Evolutionary conservation across 1,139 yeast genomes (phyloP).

Genomic region (Nakaseomyces kungkrabaensis): DNA sequence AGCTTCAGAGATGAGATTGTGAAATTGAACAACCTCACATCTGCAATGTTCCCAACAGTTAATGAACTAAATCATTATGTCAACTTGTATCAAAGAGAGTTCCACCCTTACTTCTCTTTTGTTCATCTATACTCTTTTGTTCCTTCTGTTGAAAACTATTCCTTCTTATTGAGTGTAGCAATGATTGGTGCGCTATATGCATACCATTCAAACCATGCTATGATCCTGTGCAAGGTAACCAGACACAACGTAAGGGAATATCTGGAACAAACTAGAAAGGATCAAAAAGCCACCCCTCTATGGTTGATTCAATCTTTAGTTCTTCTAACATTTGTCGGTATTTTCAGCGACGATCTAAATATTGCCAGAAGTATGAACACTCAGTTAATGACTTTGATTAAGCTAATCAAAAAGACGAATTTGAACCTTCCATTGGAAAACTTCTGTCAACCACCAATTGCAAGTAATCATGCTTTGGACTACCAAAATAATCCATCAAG

Average conservation of each 20-base stretch:
- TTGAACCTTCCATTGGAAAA: conserved; percentile 63
- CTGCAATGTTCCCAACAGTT: conserved; percentile 59
- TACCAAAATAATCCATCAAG: conserved; percentile 27
- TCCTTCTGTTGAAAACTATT: conserved; percentile 54
- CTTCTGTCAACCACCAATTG: conserved; percentile 49
- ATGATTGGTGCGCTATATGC: conserved; percentile 84
- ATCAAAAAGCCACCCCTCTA: conserved; percentile 60
- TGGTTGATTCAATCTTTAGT: conserved; percentile 86
- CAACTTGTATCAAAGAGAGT: conserved; percentile 60
- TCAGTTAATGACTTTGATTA: conserved; percentile 69
- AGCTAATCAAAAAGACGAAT: conserved; percentile 67
- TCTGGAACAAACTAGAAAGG: conserved; percentile 51
- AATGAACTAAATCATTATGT: conserved; percentile 68
- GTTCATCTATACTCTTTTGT: conserved; percentile 64
- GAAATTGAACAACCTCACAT: conserved; percentile 39
- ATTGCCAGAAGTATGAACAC: conserved; percentile 67
- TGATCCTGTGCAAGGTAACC: conserved; percentile 67
- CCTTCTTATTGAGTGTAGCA: conserved; percentile 71
- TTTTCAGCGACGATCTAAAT: conserved; percentile 66
- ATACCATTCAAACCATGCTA: conserved; percentile 70
- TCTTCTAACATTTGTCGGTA: conserved; percentile 69
- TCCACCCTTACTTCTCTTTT: conserved; percentile 74
- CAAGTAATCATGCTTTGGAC: conserved; percentile 28
- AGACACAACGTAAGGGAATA: conserved; percentile 68
- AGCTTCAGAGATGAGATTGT: conserved; percentile 45